phyloP scores from a whole-genome alignment of 345 rosid genomes.

The Microcos paniculata region DNA sequence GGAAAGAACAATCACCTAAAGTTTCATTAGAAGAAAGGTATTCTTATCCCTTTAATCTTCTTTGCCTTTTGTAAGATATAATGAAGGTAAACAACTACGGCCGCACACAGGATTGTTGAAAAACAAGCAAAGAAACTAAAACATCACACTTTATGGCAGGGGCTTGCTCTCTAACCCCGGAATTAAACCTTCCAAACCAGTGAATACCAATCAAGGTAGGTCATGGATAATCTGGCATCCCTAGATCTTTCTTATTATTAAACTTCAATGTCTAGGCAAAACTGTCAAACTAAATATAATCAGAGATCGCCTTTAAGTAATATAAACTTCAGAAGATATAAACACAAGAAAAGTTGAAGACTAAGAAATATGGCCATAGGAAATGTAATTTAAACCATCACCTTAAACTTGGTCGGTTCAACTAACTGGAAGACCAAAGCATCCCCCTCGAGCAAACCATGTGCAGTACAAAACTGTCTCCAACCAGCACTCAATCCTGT shows the following conservation, averaged over 20 bases:
- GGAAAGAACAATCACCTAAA: background rate
- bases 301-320: background rate
- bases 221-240: no score
- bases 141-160: no score
- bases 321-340: background rate
- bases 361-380: background rate
- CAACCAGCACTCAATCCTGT: slow-evolving; percentile 96
- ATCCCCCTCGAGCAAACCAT: slow-evolving; percentile 77
- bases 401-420: slow-evolving; percentile 66
- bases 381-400: slow-evolving; percentile 21
- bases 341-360: background rate
- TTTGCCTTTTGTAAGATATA: background rate
- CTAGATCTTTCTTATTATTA: background rate
- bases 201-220: no score
- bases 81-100: background rate
- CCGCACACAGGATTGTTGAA: background rate
- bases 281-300: background rate
- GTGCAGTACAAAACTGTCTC: slow-evolving; percentile 69
- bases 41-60: background rate
- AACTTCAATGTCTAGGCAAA: background rate
- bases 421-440: slow-evolving; percentile 74
- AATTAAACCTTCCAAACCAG: no score
- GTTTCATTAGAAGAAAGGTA: background rate
- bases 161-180: no score
- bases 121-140: background rate